Evolutionary conservation across 2,329 filamentous ascomycete genomes (phyloP), one percentile per base, ranked within the genome.

Genomic region (Ascochyta koolunga): DNA sequence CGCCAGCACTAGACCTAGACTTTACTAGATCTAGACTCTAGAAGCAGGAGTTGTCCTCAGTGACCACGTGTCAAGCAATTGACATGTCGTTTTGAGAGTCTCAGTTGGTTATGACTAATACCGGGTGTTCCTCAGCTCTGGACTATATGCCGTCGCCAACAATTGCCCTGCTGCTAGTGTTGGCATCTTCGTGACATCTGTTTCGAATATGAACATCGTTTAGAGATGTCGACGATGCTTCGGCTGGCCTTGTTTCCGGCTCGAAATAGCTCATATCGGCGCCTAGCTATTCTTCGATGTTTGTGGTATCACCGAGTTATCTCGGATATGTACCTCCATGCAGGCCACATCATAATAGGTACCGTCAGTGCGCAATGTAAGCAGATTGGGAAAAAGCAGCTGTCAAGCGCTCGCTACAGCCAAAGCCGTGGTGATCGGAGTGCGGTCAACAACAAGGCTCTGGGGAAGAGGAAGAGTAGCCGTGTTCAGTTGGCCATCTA

Each of bases 121-220:
- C 13, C 10, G 4, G n/a, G 21, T 8, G 35, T 19, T 19, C 15
- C 27, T 40, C 10, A 8, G 3, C 16, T 44, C 27, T 18, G 21
- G 8, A 16, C 16, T 15, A 18, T 7, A 2, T 25, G 22, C 18
- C 29, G 41, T 51, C 48, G 48, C 35, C 40, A 45, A 45, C n/a
- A 51, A 21, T 51, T 51, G 48, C 48, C 40, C 22, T 37, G 25
- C 24, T n/a, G 31, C 1, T 8, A 35, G 27, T 25, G n/a, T 9
- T 16, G 22, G 21, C 19, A 24, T 33, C 35, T n/a, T 35, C 11
- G 41, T 35, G 35, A 21, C 32, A 39, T 27, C 9, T 36, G 51
- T 49, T 40, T 36, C 16, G 39, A 33, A 6, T 44, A 49, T 54
- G 44, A 39, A 49, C 51, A 22, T 43, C 45, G 44, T 40, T 49